Conservation (phyloP, 441 rosid genomes). For the Euphorbia celastroides region DNA sequence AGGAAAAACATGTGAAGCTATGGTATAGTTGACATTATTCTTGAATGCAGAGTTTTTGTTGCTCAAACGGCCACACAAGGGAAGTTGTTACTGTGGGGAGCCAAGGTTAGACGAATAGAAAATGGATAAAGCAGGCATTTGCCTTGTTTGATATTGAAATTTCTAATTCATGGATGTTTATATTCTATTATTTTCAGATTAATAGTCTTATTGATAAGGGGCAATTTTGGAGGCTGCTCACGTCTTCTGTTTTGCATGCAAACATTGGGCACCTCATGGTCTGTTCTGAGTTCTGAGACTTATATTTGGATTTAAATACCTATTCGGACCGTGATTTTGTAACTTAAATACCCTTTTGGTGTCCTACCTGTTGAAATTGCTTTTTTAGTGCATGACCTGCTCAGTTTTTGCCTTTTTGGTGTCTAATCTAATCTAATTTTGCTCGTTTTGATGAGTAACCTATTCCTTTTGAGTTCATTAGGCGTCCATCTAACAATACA, state of each 20-base stretch:
- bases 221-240: conserved; percentile 82
- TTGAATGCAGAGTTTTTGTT: conserved; percentile 42
- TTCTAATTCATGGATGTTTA: background rate
- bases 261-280: conserved; percentile 85
- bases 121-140: background rate
- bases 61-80: conserved; percentile 72
- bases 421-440: too few species aligned
- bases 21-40: conserved; percentile 18
- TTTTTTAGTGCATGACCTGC: too few species aligned
- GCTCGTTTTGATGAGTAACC: too few species aligned
- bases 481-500: too few species aligned
- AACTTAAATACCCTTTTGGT: too few species aligned
- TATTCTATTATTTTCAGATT: conserved; percentile 38
- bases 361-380: too few species aligned
- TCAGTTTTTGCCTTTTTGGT: too few species aligned
- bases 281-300: conserved; percentile 28
- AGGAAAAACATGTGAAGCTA: background rate
- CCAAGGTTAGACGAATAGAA: conserved; percentile 53
- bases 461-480: too few species aligned
- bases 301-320: too few species aligned
- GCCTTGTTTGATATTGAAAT: background rate
- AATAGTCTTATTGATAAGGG: conserved; percentile 85
- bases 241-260: conserved; percentile 75
- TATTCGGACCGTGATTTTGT: too few species aligned
- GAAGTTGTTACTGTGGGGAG: conserved; percentile 74